A percentile compares a stretch with the other conserved stretches of the same genome.
phyloP scores from a whole-genome alignment of 2,329 filamentous ascomycete species.

The Parastagonospora nodorum region DNA sequence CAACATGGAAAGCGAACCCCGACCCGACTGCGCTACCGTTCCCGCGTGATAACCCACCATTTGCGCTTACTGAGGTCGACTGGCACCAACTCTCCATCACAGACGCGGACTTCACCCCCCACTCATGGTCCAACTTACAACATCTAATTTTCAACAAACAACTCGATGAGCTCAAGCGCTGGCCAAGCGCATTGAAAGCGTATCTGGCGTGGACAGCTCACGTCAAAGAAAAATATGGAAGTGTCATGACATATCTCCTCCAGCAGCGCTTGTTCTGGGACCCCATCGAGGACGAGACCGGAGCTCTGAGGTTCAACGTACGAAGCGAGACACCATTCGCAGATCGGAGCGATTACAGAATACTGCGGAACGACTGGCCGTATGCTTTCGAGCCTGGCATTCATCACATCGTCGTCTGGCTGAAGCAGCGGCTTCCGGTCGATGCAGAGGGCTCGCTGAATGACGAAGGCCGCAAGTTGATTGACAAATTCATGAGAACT shows the following conservation, averaged over 20 bases:
- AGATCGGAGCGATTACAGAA: slow-evolving; percentile 59
- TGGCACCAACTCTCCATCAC: slow-evolving; percentile 40
- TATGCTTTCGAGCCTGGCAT: slow-evolving; percentile 63
- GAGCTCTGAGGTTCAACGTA: slow-evolving; percentile 46
- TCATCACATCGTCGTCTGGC: slow-evolving; percentile 62
- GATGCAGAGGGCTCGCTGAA: slow-evolving; percentile 40
- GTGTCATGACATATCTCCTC: slow-evolving; percentile 62
- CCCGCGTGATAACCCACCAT: slow-evolving; percentile 40
- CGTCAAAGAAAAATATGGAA: slow-evolving; percentile 61
- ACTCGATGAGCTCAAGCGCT: slow-evolving; percentile 62
- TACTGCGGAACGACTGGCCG: slow-evolving; percentile 67
- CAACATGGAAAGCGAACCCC: slow-evolving; percentile 34
- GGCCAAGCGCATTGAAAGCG: slow-evolving; percentile 62
- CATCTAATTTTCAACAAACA: slow-evolving; percentile 52
- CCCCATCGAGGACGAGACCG: slow-evolving; percentile 16
- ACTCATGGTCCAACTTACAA: slow-evolving; percentile 41
- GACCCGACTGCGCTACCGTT: slow-evolving; percentile 44
- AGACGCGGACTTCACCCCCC: slow-evolving; percentile 40
- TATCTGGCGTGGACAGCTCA: slow-evolving; percentile 64
- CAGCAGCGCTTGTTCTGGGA: slow-evolving; percentile 60
- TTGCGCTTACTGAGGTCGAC: slow-evolving; percentile 41
- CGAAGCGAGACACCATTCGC: slow-evolving; percentile 59
- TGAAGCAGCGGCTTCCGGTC: slow-evolving; percentile 42
- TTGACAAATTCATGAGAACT: slow-evolving; percentile 39
- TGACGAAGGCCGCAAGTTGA: slow-evolving; percentile 28